Evolutionary conservation across 768 basidiomycete genomes (phyloP).

Genomic region (Mycena filopes): DNA sequence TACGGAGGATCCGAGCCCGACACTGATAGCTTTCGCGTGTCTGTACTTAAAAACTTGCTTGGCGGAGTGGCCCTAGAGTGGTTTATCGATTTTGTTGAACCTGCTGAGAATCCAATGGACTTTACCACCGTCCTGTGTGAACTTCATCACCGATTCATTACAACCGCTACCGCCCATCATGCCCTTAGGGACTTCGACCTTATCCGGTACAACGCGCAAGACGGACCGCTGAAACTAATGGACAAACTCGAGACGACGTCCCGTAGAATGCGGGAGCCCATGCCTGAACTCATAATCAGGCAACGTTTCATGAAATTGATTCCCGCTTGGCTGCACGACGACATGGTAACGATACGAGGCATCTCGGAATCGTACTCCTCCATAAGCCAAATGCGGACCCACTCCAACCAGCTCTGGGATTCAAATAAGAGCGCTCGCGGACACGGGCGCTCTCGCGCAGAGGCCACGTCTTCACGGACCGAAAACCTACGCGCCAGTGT

Average conservation of each 20-base stretch:
- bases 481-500: too few relatives aligned
- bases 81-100: not conserved
- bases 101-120: not conserved
- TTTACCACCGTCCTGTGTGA: not conserved
- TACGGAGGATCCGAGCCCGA: not conserved
- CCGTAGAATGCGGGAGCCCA: not conserved
- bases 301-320: not conserved
- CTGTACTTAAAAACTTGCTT: not conserved
- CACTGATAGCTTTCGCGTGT: not conserved
- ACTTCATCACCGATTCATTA: slow-evolving; percentile 3
- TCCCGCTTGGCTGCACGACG: not conserved
- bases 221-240: slow-evolving; percentile 2
- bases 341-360: not conserved
- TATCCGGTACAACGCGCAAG: not conserved
- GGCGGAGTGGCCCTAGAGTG: not conserved
- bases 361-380: not conserved
- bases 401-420: not conserved
- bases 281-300: not conserved
- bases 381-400: not conserved
- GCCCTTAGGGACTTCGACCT: not conserved
- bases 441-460: too few relatives aligned
- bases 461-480: too few relatives aligned
- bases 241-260: not conserved
- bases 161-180: not conserved
- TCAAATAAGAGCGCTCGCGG: too few relatives aligned